Percentiles rank a stretch among this genome's conserved stretches.
Conservation (phyloP, 2,329 filamentous ascomycete genomes). For the Ceratocystis albifundus region DNA sequence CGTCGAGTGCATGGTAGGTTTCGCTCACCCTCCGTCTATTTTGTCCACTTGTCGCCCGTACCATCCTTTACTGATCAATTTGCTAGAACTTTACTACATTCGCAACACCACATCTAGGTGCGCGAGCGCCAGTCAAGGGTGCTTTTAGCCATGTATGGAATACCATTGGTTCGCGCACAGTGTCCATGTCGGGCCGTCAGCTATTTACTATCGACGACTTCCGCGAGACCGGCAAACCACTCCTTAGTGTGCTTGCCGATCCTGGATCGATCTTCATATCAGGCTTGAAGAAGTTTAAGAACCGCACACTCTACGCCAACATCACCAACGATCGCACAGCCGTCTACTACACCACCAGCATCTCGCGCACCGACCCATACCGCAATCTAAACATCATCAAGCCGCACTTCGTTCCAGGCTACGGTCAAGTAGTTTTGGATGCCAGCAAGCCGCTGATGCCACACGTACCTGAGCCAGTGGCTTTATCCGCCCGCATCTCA, state of each 20-base stretch:
- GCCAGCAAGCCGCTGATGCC: constrained; percentile 44
- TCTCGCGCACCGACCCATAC: constrained; percentile 69
- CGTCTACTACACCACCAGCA: constrained; percentile 70
- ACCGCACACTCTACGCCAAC: constrained; percentile 72
- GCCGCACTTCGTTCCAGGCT: constrained; percentile 58
- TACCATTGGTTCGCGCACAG: constrained; percentile 64
- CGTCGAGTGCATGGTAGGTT: constrained; percentile 60
- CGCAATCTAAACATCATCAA: constrained; percentile 41
- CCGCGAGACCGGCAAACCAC: constrained; percentile 65
- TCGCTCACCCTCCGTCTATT: background rate
- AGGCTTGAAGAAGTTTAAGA: constrained; percentile 62
- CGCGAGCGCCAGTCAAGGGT: constrained; percentile 56
- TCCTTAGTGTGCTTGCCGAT: constrained; percentile 73
- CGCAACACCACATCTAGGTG: constrained; percentile 72
- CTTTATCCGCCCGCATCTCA: constrained; percentile 31
- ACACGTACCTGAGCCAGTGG: constrained; percentile 26
- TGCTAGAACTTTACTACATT: constrained; percentile 84
- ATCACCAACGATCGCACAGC: constrained; percentile 75
- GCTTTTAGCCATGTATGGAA: constrained; percentile 63
- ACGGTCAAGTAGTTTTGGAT: constrained; percentile 65
- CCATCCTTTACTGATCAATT: background rate
- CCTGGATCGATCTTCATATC: constrained; percentile 75
- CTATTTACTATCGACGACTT: constrained; percentile 81
- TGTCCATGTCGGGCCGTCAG: constrained; percentile 71
- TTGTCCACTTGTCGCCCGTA: background rate